phyloP scores from a whole-genome alignment of 148 eudicot genomes.

The Suaeda aralocaspica region DNA sequence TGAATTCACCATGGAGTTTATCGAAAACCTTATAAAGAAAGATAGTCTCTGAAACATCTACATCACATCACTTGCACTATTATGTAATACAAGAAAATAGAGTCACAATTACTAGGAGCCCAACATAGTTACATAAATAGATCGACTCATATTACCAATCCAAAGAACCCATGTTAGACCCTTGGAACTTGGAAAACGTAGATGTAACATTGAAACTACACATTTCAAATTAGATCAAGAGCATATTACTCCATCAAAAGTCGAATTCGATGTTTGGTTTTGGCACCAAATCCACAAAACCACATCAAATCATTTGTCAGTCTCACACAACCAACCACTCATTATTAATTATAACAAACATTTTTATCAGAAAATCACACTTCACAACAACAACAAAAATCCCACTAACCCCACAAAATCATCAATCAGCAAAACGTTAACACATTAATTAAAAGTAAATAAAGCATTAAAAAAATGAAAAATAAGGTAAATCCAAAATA shows the following conservation, averaged over 20 bases:
- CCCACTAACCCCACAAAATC: neutral
- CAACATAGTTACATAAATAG: neutral
- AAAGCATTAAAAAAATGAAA: neutral
- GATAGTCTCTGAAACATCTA: neutral
- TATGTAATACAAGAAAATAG: neutral
- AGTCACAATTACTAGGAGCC: neutral
- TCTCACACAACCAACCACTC: neutral
- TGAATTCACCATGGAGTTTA: neutral
- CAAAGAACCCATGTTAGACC: neutral
- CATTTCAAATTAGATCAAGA: conserved; percentile 1
- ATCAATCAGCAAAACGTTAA: conserved; percentile 8
- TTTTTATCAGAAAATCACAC: neutral
- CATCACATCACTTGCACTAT: neutral
- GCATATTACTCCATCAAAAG: neutral
- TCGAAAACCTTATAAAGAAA: neutral
- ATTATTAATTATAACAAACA: neutral
- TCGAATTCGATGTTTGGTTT: neutral
- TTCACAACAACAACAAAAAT: neutral
- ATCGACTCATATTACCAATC: neutral
- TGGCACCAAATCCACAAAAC: neutral
- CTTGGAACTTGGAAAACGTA: neutral
- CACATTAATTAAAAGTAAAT: neutral
- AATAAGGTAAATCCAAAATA: neutral
- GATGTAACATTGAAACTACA: neutral
- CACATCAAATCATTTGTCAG: neutral